phyloP scores from a whole-genome alignment of 768 basidiomycete genomes.

The Cystobasidium tubakii region DNA sequence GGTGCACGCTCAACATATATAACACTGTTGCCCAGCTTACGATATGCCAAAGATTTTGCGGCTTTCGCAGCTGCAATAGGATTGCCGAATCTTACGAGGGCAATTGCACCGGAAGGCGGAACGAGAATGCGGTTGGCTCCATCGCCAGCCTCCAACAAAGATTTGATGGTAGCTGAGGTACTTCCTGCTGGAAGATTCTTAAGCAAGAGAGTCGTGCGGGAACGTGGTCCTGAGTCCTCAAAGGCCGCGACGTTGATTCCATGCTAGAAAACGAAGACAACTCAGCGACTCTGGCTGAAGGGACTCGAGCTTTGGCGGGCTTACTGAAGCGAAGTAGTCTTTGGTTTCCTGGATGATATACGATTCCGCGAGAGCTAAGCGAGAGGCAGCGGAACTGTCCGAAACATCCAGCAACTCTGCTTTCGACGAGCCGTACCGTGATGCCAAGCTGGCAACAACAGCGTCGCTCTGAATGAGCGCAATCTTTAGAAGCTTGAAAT shows the following conservation, averaged over 20 bases:
- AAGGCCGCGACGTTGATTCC: conserved; percentile 50
- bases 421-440: conserved; percentile 79
- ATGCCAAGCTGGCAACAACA: conserved; percentile 80
- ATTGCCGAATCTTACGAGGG: conserved; percentile 77
- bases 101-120: conserved; percentile 88
- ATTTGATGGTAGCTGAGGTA: conserved; percentile 64
- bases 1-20: conserved; percentile 92
- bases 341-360: conserved; percentile 86
- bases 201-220: conserved; percentile 77
- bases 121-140: conserved; percentile 65
- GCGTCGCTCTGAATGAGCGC: conserved; percentile 68
- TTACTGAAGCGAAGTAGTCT: conserved; percentile 28
- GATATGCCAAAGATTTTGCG: conserved; percentile 76
- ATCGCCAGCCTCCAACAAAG: conserved; percentile 72
- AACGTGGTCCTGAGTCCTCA: conserved; percentile 51
- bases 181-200: conserved; percentile 97
- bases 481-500: conserved; percentile 36
- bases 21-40: conserved; percentile 78
- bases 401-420: conserved; percentile 81
- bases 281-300: neutral
- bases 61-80: conserved; percentile 65
- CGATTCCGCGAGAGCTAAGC: conserved; percentile 91
- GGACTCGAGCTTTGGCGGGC: conserved; percentile 49
- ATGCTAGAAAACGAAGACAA: conserved; percentile 39
- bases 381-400: conserved; percentile 72